Evolutionary conservation across 1,284 basidiomycete genomes (phyloP).

Genomic region (Taiwanofungus camphoratus): DNA sequence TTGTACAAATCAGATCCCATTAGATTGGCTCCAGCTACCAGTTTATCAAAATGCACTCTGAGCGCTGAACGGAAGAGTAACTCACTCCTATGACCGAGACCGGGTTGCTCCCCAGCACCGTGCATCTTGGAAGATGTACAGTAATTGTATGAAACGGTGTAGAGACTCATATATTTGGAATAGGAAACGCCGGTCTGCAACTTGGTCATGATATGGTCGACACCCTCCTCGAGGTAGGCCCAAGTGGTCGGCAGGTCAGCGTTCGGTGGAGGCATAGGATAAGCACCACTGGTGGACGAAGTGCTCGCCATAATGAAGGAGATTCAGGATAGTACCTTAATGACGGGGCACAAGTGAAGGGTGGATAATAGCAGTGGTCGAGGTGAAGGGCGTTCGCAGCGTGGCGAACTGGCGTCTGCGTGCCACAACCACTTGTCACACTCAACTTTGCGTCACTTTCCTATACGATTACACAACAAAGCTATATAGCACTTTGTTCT

Average conservation of each 20-base stretch:
- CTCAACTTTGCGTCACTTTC: too few species aligned
- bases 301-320: slow-evolving; percentile 21
- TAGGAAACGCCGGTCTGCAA: slow-evolving; percentile 87
- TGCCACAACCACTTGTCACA: too few species aligned
- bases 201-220: slow-evolving; percentile 91
- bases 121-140: slow-evolving; percentile 90
- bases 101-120: slow-evolving; percentile 41
- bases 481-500: too few species aligned
- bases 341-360: neutral
- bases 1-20: slow-evolving; percentile 95
- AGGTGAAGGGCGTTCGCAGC: neutral
- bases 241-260: slow-evolving; percentile 84
- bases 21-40: slow-evolving; percentile 84
- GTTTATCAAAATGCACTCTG: slow-evolving; percentile 17
- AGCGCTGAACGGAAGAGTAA: slow-evolving; percentile 16
- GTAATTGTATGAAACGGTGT: slow-evolving; percentile 95
- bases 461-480: too few species aligned
- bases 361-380: neutral
- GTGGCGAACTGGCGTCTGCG: neutral
- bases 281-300: slow-evolving; percentile 14
- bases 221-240: slow-evolving; percentile 83
- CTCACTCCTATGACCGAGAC: slow-evolving; percentile 56
- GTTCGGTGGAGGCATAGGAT: slow-evolving; percentile 54
- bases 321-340: slow-evolving; percentile 12
- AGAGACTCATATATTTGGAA: slow-evolving; percentile 88